These are phyloP conservation scores for Sambucus nigra DNA, from an alignment of 129 eudicot species.

Conservation along the genomic window DNA sequence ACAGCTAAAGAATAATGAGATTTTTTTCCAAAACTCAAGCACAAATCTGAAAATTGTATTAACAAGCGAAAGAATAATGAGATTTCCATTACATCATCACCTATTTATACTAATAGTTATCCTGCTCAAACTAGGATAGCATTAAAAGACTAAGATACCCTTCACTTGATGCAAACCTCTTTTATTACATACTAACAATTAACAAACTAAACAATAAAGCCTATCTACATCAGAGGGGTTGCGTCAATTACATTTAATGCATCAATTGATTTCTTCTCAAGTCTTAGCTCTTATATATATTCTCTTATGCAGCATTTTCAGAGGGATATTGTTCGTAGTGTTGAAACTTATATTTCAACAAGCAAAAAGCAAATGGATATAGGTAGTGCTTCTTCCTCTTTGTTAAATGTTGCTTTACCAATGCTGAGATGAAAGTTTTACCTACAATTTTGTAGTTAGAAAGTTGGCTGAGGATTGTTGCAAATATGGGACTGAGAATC, in stretches of 20 bases:
- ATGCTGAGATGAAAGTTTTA: constrained; percentile 12
- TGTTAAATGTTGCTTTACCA: constrained; percentile 2
- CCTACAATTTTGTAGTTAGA: constrained; percentile 37
- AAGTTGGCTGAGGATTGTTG: constrained; percentile 82
- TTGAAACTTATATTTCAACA: constrained; percentile 62
- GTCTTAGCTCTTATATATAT: constrained; percentile 1
- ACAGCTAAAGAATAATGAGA: no score
- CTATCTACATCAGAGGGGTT: no score
- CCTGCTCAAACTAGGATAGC: no score
- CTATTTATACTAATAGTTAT: no score
- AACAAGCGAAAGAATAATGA: no score
- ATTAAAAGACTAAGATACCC: no score
- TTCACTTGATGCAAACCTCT: constrained; percentile 12
- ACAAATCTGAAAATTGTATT: no score
- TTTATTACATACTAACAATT: constrained; percentile 1
- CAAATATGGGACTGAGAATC: constrained; percentile 60
- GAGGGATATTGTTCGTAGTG: constrained; percentile 76
- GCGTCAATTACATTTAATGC: no score
- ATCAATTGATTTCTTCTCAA: constrained; percentile 14
- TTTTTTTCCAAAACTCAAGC: no score
- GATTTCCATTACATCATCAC: no score
- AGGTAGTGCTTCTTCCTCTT: constrained; percentile 30
- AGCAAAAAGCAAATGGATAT: constrained; percentile 74
- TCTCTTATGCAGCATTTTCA: constrained; percentile 72
- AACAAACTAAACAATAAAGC: no score